Base-by-base conservation (phyloP, 116 monocot genomes). In the Dioscorea cayenensis region DNA sequence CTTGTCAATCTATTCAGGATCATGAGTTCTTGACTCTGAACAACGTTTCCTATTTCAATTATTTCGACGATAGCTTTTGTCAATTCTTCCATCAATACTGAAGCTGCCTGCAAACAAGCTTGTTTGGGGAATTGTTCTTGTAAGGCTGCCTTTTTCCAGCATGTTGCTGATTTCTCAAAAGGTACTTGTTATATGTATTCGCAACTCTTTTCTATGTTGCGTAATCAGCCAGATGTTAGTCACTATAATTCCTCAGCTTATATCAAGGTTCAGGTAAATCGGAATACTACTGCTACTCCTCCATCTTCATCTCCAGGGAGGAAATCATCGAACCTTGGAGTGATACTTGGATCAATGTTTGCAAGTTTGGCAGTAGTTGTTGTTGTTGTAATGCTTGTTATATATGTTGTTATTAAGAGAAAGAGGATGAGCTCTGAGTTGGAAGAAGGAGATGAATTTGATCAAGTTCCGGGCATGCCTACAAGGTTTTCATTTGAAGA, bases 41-140 rank as follows among this genome's bases (percentile, higher is more conserved):
- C 5, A 77, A 82, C 35, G 28, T 80, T 22, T 70, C 82, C 2
- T 85, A 89, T 72, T 89, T 89, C 72, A 75, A 69, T 36, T 3
- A 17, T 0, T 16, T 16, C n/a, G 22, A 60, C 43, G 16, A n/a
- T 6, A 10, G 12, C n/a, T 49, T 0, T 25, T 66, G 19, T 8
- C 25, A 8, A 7, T 12, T 10, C 78, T 43, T 43, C 12, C 11
- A 10, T 43, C 8, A 7, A 60, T 0, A 63, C 70, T 17, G 74
- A 70, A 55, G 55, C 55, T 35, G 75, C 51, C n/a, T 86, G 86
- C 79, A 83, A 66, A 68, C 51, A 65, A 16, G 86, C 83, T 9
- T 90, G 89, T 28, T 63, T 81, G 78, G 74, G 14, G 22, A 75
- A 77, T 49, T 86, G 81, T 27, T 80, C 85, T 36, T 89, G 85